Evolutionary conservation across 2,329 filamentous ascomycete species (phyloP).

Genomic region (Basipetospora sp.): DNA sequence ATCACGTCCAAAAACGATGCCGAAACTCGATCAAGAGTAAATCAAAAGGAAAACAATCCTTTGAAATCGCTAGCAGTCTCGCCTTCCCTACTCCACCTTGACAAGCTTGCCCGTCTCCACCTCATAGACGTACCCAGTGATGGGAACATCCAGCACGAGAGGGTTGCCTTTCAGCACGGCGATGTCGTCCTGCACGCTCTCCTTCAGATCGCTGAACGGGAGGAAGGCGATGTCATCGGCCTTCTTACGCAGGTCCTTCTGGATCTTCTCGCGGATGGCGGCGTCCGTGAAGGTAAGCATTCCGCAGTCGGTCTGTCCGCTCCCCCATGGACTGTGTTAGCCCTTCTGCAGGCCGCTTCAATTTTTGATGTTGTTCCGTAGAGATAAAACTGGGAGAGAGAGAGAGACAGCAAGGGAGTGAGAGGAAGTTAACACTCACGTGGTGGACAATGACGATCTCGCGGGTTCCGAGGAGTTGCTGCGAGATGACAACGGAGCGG

Average conservation of each 20-base stretch:
- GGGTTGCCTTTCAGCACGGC: constrained; percentile 42
- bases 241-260: constrained; percentile 40
- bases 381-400: too few relatives aligned
- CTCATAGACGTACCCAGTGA: constrained; percentile 67
- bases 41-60: too few relatives aligned
- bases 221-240: constrained; percentile 46
- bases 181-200: constrained; percentile 53
- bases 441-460: constrained; percentile 51
- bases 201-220: constrained; percentile 48
- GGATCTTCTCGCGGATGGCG: constrained; percentile 39
- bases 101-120: constrained; percentile 52
- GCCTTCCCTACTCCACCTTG: constrained; percentile 10
- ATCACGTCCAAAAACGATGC: too few relatives aligned
- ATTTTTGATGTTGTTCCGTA: too few relatives aligned
- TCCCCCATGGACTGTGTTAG: too few relatives aligned
- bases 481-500: constrained; percentile 49
- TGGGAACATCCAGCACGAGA: constrained; percentile 43
- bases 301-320: constrained; percentile 24
- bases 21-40: too few relatives aligned
- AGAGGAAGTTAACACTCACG: constrained; percentile 58
- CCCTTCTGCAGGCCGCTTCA: too few relatives aligned
- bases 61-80: too few relatives aligned
- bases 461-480: constrained; percentile 50
- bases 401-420: too few relatives aligned
- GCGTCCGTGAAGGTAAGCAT: constrained; percentile 56